A percentile compares a stretch with the other conserved stretches of the same genome.
Conservation (phyloP, 2,329 filamentous ascomycete species). For the Aspergillus sp. region DNA sequence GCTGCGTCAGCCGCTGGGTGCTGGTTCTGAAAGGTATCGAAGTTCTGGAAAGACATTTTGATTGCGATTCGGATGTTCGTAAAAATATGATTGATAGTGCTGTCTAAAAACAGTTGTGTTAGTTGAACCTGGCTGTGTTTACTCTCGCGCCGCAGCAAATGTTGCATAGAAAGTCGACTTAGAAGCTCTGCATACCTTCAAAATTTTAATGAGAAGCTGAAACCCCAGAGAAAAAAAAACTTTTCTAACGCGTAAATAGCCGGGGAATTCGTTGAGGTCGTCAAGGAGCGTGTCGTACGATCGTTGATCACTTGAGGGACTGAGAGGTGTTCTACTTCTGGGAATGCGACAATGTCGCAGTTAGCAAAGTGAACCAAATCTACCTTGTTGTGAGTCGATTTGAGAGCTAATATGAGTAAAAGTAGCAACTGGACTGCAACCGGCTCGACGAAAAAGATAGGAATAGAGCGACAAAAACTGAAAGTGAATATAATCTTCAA, state of each 20-base stretch:
- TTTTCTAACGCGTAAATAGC: slow-evolving; percentile 34
- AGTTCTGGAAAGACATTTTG: slow-evolving; percentile 67
- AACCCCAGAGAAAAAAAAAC: slow-evolving; percentile 24
- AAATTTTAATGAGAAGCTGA: slow-evolving; percentile 21
- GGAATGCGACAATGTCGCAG: not conserved
- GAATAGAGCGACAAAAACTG: not conserved
- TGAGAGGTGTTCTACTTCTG: slow-evolving; percentile 29
- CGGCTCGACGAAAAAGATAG: not conserved
- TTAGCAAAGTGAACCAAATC: slow-evolving; percentile 12
- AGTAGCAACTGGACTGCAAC: not conserved
- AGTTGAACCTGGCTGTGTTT: not conserved
- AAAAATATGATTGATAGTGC: slow-evolving; percentile 19
- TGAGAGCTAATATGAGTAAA: not conserved
- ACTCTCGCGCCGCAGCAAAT: not conserved
- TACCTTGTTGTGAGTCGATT: not conserved
- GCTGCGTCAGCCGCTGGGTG: slow-evolving; percentile 56
- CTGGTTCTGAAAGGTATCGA: slow-evolving; percentile 64
- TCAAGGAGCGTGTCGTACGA: slow-evolving; percentile 39
- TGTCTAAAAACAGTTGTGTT: slow-evolving; percentile 12
- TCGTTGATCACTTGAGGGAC: slow-evolving; percentile 33
- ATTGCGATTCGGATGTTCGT: slow-evolving; percentile 20
- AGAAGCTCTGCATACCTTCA: slow-evolving; percentile 20
- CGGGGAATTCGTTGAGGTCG: slow-evolving; percentile 42
- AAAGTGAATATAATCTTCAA: not conserved
- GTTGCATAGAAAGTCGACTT: not conserved